These are phyloP conservation scores for Emiliania huxleyi DNA, from an alignment of 78 protist species.

Conservation along the genomic window DNA sequence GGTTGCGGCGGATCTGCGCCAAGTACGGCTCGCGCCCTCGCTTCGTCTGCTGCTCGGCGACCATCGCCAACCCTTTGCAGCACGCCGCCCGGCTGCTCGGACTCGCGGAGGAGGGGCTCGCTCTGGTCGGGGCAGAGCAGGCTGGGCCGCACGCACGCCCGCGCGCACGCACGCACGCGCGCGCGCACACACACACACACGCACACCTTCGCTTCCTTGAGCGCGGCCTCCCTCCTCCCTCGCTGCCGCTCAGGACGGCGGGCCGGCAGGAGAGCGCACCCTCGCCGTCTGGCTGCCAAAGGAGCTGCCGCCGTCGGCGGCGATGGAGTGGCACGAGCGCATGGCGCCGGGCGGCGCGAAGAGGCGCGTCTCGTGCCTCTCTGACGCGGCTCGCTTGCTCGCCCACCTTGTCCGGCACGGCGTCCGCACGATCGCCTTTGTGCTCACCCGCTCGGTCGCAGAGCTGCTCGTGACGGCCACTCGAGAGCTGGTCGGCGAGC, in stretches of 20 bases:
- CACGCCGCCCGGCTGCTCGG: slow-evolving; percentile 24
- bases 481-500: not conserved
- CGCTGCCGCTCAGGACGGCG: no score
- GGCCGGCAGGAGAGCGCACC: slow-evolving; percentile 5
- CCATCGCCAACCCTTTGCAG: slow-evolving; percentile 45
- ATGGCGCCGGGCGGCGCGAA: not conserved
- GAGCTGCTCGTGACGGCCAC: slow-evolving; percentile 32
- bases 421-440: slow-evolving; percentile 1
- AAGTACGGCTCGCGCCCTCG: slow-evolving; percentile 1
- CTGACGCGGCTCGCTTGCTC: not conserved
- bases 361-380: not conserved
- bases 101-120: not conserved
- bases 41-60: slow-evolving; percentile 55
- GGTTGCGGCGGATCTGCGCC: slow-evolving; percentile 36
- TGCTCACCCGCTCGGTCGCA: slow-evolving; percentile 8
- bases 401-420: not conserved
- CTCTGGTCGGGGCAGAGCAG: not conserved
- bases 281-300: slow-evolving; percentile 47
- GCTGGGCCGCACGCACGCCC: no score
- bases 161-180: no score
- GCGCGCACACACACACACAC: not conserved
- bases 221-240: no score
- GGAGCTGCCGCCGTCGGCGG: not conserved
- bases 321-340: not conserved
- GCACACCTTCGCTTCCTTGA: not conserved